A percentile compares a stretch with the other conserved stretches of the same genome.
Conservation (phyloP, 2,329 filamentous ascomycete genomes). For the Neopestalotiopsis clavispora region DNA sequence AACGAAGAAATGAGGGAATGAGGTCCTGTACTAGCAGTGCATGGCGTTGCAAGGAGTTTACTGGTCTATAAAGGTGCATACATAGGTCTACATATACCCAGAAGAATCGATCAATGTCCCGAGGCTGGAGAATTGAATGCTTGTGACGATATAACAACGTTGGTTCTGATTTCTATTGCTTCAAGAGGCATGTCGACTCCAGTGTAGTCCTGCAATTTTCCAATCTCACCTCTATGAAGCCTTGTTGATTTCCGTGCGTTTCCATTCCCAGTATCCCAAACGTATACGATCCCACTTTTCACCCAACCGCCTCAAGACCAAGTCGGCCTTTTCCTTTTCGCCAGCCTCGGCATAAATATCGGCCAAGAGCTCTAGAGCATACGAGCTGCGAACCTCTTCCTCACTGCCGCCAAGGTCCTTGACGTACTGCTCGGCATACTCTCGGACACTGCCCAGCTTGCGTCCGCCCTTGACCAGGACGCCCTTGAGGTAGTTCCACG, state of each 20-base stretch:
- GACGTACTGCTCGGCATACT: constrained; percentile 58
- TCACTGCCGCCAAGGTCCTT: constrained; percentile 48
- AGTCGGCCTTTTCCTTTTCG: constrained; percentile 65
- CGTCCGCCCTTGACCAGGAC: constrained; percentile 71
- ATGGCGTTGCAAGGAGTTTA: background rate
- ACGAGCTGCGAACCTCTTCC: constrained; percentile 64
- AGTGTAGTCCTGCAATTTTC: background rate
- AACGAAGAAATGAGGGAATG: background rate
- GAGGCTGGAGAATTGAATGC: background rate
- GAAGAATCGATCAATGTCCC: background rate
- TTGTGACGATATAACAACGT: no score
- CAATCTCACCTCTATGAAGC: constrained; percentile 69
- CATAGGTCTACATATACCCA: background rate
- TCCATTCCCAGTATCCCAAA: constrained; percentile 90
- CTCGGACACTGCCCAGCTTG: constrained; percentile 47
- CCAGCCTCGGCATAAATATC: constrained; percentile 67
- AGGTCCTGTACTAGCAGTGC: background rate
- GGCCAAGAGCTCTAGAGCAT: constrained; percentile 74
- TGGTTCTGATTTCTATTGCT: no score
- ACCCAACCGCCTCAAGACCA: constrained; percentile 75
- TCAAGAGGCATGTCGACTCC: no score
- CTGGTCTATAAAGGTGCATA: background rate
- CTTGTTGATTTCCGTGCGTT: constrained; percentile 68
- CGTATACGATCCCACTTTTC: constrained; percentile 91
- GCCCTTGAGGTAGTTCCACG: constrained; percentile 91